Conservation (phyloP, 345 rosid genomes). For the Crucihimalaya himalaica region DNA sequence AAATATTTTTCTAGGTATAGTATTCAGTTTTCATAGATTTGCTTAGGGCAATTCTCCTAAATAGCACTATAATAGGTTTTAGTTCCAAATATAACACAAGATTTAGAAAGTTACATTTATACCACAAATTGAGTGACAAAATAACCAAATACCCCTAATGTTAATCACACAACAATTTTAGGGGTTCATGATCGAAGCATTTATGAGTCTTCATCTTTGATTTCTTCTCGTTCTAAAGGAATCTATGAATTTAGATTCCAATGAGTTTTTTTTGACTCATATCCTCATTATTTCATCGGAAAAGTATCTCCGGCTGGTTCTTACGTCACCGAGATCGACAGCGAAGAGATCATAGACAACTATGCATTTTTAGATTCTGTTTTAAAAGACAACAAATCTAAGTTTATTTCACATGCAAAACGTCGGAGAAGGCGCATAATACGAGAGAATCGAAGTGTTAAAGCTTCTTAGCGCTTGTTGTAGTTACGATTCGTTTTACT, state of each 20-base stretch:
- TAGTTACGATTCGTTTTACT: constrained; percentile 52
- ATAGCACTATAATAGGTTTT: too few relatives aligned
- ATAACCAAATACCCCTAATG: too few relatives aligned
- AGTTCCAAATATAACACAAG: too few relatives aligned
- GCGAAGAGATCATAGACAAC: constrained; percentile 17
- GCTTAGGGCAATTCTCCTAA: too few relatives aligned
- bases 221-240: constrained; percentile 45
- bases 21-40: too few relatives aligned
- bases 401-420: constrained; percentile 38
- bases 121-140: too few relatives aligned
- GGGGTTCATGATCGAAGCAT: neutral
- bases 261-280: constrained; percentile 36
- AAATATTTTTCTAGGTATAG: too few relatives aligned
- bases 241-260: constrained; percentile 20
- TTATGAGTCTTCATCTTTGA: neutral
- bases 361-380: constrained; percentile 42
- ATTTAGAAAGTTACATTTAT: too few relatives aligned
- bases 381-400: constrained; percentile 49
- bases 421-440: constrained; percentile 30
- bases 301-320: constrained; percentile 11
- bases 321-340: neutral
- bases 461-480: constrained; percentile 66
- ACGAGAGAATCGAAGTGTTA: constrained; percentile 39
- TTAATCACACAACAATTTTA: too few relatives aligned
- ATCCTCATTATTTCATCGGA: constrained; percentile 9